Percentiles rank a stretch among this genome's conserved stretches.
Conservation (phyloP, 305 asterid genomes). For the Solanum hybrid region DNA sequence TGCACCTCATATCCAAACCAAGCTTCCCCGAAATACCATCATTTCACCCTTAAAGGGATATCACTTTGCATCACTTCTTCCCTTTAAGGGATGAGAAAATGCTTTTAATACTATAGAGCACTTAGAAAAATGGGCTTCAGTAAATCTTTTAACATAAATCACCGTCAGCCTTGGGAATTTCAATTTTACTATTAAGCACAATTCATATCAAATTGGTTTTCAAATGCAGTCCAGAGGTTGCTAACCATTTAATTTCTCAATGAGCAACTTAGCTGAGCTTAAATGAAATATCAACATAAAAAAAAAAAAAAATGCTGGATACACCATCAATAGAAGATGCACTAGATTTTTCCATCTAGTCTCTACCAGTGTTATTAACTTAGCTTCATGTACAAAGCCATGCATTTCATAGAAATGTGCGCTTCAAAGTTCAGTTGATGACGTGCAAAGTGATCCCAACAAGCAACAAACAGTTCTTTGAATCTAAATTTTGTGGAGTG, state of each 20-base stretch:
- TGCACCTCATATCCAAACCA: background rate
- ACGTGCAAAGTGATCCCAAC: background rate
- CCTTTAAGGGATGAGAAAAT: background rate
- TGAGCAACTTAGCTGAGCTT: background rate
- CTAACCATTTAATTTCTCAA: background rate
- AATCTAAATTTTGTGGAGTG: background rate
- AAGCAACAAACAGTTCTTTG: background rate
- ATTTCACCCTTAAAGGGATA: background rate
- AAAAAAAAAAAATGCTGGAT: background rate
- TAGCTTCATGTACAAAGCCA: background rate
- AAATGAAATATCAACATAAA: background rate
- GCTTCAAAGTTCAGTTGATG: background rate
- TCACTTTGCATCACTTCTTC: background rate
- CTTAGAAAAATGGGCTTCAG: background rate
- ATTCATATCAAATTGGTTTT: background rate
- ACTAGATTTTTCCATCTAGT: background rate
- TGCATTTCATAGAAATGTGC: background rate
- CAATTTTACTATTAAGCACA: background rate
- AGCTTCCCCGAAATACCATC: background rate
- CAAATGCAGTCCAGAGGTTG: background rate
- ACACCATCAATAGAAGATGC: background rate
- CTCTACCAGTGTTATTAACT: background rate
- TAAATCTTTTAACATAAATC: background rate
- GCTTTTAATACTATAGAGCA: background rate
- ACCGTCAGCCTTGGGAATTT: background rate